Percentiles rank a stretch among this genome's conserved stretches.
Evolutionary conservation across 1,284 basidiomycete genomes (phyloP).

Genomic region (Cryptococcus sp.): DNA sequence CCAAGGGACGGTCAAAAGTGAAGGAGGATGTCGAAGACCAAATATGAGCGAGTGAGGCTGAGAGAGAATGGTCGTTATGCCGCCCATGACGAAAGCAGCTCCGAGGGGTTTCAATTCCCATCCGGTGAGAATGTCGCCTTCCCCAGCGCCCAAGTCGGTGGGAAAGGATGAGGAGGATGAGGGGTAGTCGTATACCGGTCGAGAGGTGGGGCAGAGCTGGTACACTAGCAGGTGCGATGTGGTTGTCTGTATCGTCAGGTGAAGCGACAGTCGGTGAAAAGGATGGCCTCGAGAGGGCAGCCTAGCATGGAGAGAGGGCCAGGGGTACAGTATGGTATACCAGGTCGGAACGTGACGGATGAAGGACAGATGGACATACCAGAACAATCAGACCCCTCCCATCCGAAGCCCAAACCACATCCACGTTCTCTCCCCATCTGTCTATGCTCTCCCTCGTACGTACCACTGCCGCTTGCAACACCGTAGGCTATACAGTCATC

Average conservation of each 20-base stretch:
- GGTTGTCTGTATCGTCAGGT: constrained; percentile 54
- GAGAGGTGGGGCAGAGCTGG: constrained; percentile 57
- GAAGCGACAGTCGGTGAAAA: not conserved
- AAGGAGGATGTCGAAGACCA: constrained; percentile 34
- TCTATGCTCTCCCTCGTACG: constrained; percentile 69
- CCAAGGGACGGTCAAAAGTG: constrained; percentile 33
- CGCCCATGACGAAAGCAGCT: constrained; percentile 33
- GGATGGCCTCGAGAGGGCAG: too few relatives aligned
- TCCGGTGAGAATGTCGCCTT: constrained; percentile 75
- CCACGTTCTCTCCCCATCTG: constrained; percentile 70
- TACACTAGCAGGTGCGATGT: constrained; percentile 72
- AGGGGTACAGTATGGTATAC: too few relatives aligned
- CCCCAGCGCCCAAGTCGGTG: constrained; percentile 71
- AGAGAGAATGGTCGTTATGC: constrained; percentile 22
- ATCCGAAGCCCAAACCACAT: constrained; percentile 73
- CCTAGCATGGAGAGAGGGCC: too few relatives aligned
- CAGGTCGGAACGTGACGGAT: too few relatives aligned
- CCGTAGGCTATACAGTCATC: constrained; percentile 67
- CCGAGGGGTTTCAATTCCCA: constrained; percentile 63
- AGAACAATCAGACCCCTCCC: constrained; percentile 69
- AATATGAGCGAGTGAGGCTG: constrained; percentile 34
- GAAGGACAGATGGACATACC: too few relatives aligned
- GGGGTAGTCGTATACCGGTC: constrained; percentile 38
- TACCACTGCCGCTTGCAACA: constrained; percentile 65
- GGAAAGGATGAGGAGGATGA: constrained; percentile 53